Evolutionary conservation across 768 basidiomycete species (phyloP), one percentile per base, ranked within the genome.

Genomic region (Tephrocybe sp.): DNA sequence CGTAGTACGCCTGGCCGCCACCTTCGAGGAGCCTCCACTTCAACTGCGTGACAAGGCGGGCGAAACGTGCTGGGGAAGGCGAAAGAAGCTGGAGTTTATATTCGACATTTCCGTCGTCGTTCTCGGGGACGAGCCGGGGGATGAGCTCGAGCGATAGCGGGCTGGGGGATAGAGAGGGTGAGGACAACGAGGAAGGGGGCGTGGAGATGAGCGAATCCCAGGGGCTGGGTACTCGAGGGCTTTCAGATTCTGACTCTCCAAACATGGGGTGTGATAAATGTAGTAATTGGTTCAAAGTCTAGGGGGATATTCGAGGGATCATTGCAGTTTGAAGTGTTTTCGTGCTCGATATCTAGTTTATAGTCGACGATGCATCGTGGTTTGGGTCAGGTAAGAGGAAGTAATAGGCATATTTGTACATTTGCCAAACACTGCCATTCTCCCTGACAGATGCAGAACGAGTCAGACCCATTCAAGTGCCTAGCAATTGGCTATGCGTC

Each of bases 21-120:
- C 92, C 92, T 64, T 93, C 88, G 42, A 90, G 80, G 8, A 94
- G 78, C 2, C 95, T 82, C 94, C 96, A 98, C 63, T 96, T 94
- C 68, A 97, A 83, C 70, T 98, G 95, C 0, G 95, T 98, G 49
- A 93, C 90, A 18, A 98, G 86, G 53, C 86, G 83, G 3, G 81
- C 79, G 58, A 92, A 91, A 41, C 90, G 89, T 3, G 83, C 77
- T 0, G 83, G 81, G 12, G 88, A 77, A 0, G 93, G 91, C 43
- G 84, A 76, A 34, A 93, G 79, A 18, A 96, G 84, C 65, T 93
- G 91, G 28, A 96, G 80, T 69, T 97, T 97, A 75, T 97, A 97
- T 68, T 97, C 93, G 53, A 97, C 84, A 62, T 93, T 94, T 8
- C 93, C 93, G 69, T 88, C 74, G 61, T 93, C 90, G 17, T 79